Evolutionary conservation across 371 early-diverging fungal species (phyloP).

Genomic region (Mucor piriformis): DNA sequence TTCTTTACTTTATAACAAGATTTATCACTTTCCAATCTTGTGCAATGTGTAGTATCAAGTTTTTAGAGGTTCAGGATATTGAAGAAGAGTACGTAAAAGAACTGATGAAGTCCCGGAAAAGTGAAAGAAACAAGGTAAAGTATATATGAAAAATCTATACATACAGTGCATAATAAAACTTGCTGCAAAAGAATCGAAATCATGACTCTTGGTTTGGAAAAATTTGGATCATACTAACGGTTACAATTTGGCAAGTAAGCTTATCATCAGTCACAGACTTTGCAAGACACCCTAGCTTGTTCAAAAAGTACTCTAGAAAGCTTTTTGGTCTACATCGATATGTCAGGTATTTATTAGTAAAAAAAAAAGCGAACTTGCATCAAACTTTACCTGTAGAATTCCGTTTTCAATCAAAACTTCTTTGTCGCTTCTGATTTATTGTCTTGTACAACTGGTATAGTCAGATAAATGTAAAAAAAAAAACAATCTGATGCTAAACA

Average conservation of each 20-base stretch:
- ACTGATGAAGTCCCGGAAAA: conserved; percentile 9
- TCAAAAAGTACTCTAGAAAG: background rate
- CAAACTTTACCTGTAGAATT: conserved; percentile 23
- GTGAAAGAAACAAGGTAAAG: background rate
- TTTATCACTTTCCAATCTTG: conserved; percentile 32
- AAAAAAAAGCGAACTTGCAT: background rate
- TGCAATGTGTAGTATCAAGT: conserved; percentile 27
- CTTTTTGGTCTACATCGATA: conserved; percentile 31
- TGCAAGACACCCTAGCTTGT: background rate
- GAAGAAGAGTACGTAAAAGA: conserved; percentile 47
- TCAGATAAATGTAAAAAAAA: background rate
- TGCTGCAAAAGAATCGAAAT: background rate
- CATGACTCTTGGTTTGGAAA: background rate
- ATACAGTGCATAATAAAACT: too few species aligned
- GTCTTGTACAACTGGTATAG: conserved; percentile 44
- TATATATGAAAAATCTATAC: too few species aligned
- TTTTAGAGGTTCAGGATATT: conserved; percentile 40
- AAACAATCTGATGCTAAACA: background rate
- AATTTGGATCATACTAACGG: background rate
- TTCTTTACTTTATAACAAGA: conserved; percentile 34
- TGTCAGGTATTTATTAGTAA: conserved; percentile 32
- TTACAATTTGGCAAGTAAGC: background rate
- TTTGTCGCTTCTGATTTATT: conserved; percentile 38
- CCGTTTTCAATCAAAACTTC: conserved; percentile 48
- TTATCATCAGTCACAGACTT: background rate